These are phyloP conservation scores for Blastobotrys chiropterorum DNA, from an alignment of 805 yeast species.

Conservation along the genomic window DNA sequence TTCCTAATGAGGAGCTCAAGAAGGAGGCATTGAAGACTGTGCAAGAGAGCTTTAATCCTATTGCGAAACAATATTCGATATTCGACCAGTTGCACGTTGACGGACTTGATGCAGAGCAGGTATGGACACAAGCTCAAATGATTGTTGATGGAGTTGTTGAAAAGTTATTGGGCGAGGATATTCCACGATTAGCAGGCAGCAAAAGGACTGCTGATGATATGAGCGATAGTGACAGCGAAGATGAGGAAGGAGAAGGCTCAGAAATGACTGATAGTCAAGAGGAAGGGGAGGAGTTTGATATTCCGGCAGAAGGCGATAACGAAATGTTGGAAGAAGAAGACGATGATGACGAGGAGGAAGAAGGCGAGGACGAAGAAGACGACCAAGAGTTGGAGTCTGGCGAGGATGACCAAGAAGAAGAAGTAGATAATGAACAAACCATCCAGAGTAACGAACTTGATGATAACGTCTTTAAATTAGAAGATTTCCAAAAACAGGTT, in stretches of 20 bases:
- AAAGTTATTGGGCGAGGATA: slow-evolving; percentile 47
- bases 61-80: slow-evolving; percentile 48
- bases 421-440: slow-evolving; percentile 22
- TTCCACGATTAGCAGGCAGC: slow-evolving; percentile 39
- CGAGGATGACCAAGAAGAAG: slow-evolving; percentile 21
- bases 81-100: slow-evolving; percentile 78
- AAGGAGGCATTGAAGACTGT: slow-evolving; percentile 26
- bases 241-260: slow-evolving; percentile 24
- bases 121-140: slow-evolving; percentile 88
- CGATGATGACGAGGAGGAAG: slow-evolving; percentile 29
- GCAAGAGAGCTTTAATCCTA: slow-evolving; percentile 53
- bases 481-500: slow-evolving; percentile 74
- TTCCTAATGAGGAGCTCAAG: slow-evolving; percentile 17
- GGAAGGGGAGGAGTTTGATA: slow-evolving; percentile 24
- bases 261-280: slow-evolving; percentile 20
- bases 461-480: slow-evolving; percentile 79
- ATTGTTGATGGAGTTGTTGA: slow-evolving; percentile 75
- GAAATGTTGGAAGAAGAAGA: slow-evolving; percentile 26
- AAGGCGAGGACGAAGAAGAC: slow-evolving; percentile 25
- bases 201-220: slow-evolving; percentile 16
- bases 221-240: slow-evolving; percentile 17
- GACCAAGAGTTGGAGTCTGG: slow-evolving; percentile 23
- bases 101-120: slow-evolving; percentile 84
- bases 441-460: slow-evolving; percentile 61
- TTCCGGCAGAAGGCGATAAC: slow-evolving; percentile 19